Evolutionary conservation across 495 filamentous ascomycete species (phyloP).

Genomic region (Penicillium alfredii): DNA sequence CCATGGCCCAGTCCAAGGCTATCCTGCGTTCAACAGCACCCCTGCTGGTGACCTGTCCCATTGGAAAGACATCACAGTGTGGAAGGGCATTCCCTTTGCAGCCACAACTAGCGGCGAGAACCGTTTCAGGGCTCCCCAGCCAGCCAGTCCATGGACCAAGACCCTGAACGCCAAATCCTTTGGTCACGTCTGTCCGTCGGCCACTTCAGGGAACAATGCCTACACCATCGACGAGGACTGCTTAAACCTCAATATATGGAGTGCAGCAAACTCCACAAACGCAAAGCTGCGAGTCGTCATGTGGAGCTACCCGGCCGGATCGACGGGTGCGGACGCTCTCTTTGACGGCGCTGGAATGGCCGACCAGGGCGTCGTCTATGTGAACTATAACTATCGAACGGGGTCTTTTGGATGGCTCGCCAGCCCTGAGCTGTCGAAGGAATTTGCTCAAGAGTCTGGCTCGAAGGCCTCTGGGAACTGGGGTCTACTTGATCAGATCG

Average conservation of each 20-base stretch:
- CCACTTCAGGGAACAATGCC: background rate
- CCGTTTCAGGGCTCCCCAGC: conserved; percentile 11
- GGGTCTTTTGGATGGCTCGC: conserved; percentile 60
- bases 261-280: conserved; percentile 16
- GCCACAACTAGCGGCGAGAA: conserved; percentile 8
- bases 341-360: conserved; percentile 8
- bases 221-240: conserved; percentile 25
- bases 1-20: conserved; percentile 8
- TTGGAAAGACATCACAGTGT: conserved; percentile 45
- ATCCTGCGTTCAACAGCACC: background rate
- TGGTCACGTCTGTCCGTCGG: conserved; percentile 21
- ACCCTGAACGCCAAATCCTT: conserved; percentile 17
- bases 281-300: conserved; percentile 27
- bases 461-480: conserved; percentile 34
- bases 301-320: conserved; percentile 17
- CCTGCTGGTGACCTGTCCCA: conserved; percentile 15
- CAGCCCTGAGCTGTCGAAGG: conserved; percentile 41
- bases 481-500: conserved; percentile 5
- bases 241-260: conserved; percentile 28
- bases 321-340: conserved; percentile 3
- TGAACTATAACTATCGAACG: conserved; percentile 64
- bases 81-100: conserved; percentile 13
- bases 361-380: conserved; percentile 44
- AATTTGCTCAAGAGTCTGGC: conserved; percentile 1
- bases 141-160: conserved; percentile 11